Percentiles rank a stretch among this genome's conserved stretches.
Evolutionary conservation across 1,284 basidiomycete species (phyloP).

Genomic region (Ustilago shanxiensis): DNA sequence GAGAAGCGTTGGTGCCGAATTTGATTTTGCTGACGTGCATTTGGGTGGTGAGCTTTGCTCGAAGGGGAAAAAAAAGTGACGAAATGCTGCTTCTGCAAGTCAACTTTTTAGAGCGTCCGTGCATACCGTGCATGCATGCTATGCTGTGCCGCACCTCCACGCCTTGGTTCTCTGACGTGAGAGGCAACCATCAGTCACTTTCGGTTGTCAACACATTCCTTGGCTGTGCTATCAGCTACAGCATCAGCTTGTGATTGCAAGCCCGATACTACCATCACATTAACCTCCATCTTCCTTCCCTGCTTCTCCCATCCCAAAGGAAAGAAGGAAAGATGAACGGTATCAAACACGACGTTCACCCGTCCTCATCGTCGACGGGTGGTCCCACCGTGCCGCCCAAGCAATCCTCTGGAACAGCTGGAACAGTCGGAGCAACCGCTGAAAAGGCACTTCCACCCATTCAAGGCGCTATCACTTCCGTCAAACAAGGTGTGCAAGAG

Average conservation of each 20-base stretch:
- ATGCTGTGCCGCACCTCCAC: background rate
- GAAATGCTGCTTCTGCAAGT: slow-evolving; percentile 4
- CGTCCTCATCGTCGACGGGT: slow-evolving; percentile 2
- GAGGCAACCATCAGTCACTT: slow-evolving; percentile 1
- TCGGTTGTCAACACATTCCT: background rate
- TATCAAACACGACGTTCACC: slow-evolving; percentile 26
- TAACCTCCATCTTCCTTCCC: background rate
- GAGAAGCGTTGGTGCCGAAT: background rate
- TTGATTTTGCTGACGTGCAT: slow-evolving; percentile 11
- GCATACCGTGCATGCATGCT: slow-evolving; percentile 9
- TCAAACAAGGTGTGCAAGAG: slow-evolving; percentile 12
- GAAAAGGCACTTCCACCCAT: slow-evolving; percentile 43
- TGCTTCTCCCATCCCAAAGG: background rate
- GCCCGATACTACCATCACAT: background rate
- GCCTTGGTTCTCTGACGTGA: slow-evolving; percentile 4
- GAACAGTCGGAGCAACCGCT: slow-evolving; percentile 10
- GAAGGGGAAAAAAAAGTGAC: background rate
- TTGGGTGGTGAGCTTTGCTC: too few relatives aligned
- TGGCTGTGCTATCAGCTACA: background rate
- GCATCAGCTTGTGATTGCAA: background rate
- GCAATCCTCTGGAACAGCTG: background rate
- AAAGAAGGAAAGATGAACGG: slow-evolving; percentile 35
- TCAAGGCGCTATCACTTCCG: slow-evolving; percentile 23
- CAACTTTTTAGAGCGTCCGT: slow-evolving; percentile 10
- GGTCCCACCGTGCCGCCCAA: slow-evolving; percentile 24